Evolutionary conservation across 139 green algal genomes (phyloP).

Genomic region (Volvox reticuliferus): DNA sequence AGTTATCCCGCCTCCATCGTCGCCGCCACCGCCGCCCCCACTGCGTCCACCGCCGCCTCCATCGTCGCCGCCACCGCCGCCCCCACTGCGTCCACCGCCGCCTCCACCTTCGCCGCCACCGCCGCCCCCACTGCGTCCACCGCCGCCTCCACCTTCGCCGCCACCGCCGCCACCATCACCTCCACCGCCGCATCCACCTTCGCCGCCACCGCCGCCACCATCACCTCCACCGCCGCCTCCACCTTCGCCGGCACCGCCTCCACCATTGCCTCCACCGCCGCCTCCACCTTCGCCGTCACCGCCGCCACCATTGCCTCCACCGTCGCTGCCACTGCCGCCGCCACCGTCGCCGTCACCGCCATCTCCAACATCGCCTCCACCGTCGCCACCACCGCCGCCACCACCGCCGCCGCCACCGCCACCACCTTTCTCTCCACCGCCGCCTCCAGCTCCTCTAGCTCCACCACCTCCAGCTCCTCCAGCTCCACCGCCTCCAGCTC

Average conservation of each 20-base stretch:
- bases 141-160: neutral
- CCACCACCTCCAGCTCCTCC: neutral
- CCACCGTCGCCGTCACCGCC: too few relatives aligned
- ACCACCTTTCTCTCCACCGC: too few relatives aligned
- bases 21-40: neutral
- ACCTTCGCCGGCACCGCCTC: neutral
- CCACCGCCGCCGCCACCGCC: neutral
- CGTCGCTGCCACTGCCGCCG: too few relatives aligned
- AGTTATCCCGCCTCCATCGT: neutral
- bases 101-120: neutral
- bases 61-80: neutral
- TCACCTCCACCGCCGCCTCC: neutral
- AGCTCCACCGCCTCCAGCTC: neutral
- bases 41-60: neutral
- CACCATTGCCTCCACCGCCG: too few relatives aligned
- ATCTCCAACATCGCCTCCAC: too few relatives aligned
- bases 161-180: neutral
- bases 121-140: neutral
- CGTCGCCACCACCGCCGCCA: too few relatives aligned
- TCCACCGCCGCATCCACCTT: neutral
- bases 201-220: neutral
- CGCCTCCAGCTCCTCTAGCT: too few relatives aligned
- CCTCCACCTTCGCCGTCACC: too few relatives aligned
- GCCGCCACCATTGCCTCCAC: too few relatives aligned
- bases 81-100: neutral